Conservation (phyloP, 2,329 filamentous ascomycete genomes). For the Coniochaeta ligniaria region DNA sequence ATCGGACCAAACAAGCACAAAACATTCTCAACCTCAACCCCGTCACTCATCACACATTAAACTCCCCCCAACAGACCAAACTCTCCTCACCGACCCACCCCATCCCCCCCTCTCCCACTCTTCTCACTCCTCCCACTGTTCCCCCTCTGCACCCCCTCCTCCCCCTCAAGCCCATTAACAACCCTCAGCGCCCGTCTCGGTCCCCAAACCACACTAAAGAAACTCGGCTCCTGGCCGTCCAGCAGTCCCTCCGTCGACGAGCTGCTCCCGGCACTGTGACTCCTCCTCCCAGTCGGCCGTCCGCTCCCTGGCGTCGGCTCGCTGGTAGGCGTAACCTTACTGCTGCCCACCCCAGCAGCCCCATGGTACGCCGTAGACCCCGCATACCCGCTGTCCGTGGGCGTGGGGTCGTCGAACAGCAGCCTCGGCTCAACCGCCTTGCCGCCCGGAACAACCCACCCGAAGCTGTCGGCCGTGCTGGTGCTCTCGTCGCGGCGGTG, state of each 20-base stretch:
- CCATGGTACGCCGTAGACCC: neutral
- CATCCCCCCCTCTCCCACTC: neutral
- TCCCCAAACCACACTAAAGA: constrained; percentile 57
- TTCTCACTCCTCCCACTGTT: constrained; percentile 4
- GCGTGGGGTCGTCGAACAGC: constrained; percentile 13
- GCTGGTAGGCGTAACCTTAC: neutral
- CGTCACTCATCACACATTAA: neutral
- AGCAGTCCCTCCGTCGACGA: constrained; percentile 28
- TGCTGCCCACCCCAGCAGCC: neutral
- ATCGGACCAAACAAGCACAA: neutral
- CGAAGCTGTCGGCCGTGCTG: constrained; percentile 11
- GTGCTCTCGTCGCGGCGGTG: constrained; percentile 6
- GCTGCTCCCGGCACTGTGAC: constrained; percentile 25
- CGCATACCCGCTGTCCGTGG: constrained; percentile 10
- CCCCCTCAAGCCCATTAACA: constrained; percentile 39
- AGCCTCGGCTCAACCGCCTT: constrained; percentile 11
- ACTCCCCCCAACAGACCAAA: neutral
- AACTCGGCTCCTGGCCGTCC: constrained; percentile 46
- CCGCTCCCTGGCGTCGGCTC: constrained; percentile 11
- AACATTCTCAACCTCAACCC: neutral
- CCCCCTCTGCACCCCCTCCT: constrained; percentile 6
- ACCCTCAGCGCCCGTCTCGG: constrained; percentile 58
- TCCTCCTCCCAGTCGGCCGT: constrained; percentile 17
- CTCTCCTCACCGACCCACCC: neutral
- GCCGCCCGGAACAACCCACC: constrained; percentile 10